Conservation (phyloP, 1,284 basidiomycete species). For the Tetrapyrgos nigripes region DNA sequence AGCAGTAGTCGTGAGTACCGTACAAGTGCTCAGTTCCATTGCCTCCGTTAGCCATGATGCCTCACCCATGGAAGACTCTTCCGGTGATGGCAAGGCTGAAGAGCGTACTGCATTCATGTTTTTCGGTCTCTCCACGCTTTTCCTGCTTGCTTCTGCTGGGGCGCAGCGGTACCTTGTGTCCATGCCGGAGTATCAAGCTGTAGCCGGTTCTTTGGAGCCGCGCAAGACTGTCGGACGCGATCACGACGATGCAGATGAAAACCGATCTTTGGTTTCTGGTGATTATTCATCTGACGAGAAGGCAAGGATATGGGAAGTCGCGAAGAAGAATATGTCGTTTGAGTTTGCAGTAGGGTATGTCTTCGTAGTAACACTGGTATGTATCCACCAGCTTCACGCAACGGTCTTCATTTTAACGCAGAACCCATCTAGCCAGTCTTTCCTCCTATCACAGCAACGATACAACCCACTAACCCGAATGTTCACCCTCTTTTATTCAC, state of each 20-base stretch:
- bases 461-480: constrained; percentile 65
- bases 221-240: constrained; percentile 25
- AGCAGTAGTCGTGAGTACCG: constrained; percentile 70
- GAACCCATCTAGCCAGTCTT: constrained; percentile 69
- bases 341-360: constrained; percentile 80
- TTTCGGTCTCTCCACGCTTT: constrained; percentile 73
- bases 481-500: constrained; percentile 73
- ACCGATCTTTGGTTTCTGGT: constrained; percentile 39
- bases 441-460: constrained; percentile 83
- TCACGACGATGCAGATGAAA: constrained; percentile 39
- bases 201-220: constrained; percentile 50
- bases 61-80: constrained; percentile 30
- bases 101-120: constrained; percentile 72
- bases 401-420: too few relatives aligned
- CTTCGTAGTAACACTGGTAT: constrained; percentile 82
- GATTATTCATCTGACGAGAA: constrained; percentile 36
- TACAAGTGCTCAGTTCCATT: constrained; percentile 72
- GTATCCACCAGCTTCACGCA: too few relatives aligned
- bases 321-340: constrained; percentile 69
- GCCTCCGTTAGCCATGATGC: constrained; percentile 56
- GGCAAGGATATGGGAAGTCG: constrained; percentile 57
- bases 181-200: constrained; percentile 61
- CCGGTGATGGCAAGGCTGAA: constrained; percentile 51
- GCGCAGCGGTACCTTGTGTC: constrained; percentile 64
- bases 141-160: constrained; percentile 57